Percentiles rank a stretch among this genome's conserved stretches.
Evolutionary conservation across 108 stramenopile genomes (phyloP).

Genomic region (Skeletonema grethae): DNA sequence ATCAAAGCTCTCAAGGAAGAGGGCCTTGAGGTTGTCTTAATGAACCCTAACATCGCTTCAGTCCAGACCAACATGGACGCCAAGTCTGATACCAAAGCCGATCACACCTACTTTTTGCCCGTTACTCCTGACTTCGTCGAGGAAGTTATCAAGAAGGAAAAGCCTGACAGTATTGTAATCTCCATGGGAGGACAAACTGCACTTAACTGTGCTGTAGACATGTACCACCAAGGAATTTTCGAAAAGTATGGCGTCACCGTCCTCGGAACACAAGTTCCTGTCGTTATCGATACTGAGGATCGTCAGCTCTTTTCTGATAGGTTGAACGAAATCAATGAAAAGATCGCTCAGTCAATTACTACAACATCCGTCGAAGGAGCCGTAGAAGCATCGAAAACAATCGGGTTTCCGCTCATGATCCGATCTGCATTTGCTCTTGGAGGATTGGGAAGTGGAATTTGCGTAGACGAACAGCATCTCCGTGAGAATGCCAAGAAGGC

Average conservation of each 20-base stretch:
- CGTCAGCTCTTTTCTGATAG: conserved; percentile 93
- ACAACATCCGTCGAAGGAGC: conserved; percentile 83
- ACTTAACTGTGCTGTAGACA: conserved; percentile 94
- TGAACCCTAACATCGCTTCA: conserved; percentile 99
- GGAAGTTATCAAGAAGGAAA: conserved; percentile 95
- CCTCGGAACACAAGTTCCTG: conserved; percentile 94
- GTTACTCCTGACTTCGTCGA: conserved; percentile 96
- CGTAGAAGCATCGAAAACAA: conserved; percentile 83
- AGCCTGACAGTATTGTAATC: conserved; percentile 96
- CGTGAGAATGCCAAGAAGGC: conserved; percentile 90
- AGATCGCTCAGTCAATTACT: conserved; percentile 92
- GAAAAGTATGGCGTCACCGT: conserved; percentile 93
- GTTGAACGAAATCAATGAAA: conserved; percentile 96
- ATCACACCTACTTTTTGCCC: conserved; percentile 97
- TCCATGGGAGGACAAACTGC: conserved; percentile 99
- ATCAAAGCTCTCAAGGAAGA: conserved; percentile 99
- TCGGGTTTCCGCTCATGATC: conserved; percentile 97
- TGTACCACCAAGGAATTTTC: conserved; percentile 89
- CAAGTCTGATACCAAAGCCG: conserved; percentile 84
- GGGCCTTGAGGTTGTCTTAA: conserved; percentile 96
- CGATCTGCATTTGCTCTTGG: conserved; percentile 98
- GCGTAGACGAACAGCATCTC: conserved; percentile 82
- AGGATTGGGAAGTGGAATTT: conserved; percentile 97
- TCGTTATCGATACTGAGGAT: conserved; percentile 98
- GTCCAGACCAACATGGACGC: conserved; percentile 98